These are phyloP conservation scores for Fusarium illudens DNA, from an alignment of 2,329 filamentous ascomycete genomes.

Conservation along the genomic window DNA sequence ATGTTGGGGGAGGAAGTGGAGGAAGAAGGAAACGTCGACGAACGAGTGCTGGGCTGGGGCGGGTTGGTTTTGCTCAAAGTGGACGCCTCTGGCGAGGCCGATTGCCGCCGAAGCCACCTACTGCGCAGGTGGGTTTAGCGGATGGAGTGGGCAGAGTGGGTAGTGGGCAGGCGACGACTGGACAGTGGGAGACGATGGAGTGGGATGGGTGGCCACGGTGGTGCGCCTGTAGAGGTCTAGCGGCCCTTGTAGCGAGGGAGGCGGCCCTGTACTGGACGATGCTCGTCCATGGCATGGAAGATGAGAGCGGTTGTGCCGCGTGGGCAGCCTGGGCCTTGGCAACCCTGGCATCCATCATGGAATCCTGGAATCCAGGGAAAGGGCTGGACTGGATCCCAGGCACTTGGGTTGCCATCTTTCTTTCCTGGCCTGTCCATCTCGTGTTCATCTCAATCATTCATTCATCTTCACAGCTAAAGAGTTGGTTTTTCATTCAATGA, in stretches of 20 bases:
- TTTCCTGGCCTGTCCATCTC: slow-evolving; percentile 13
- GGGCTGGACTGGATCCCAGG: not conserved
- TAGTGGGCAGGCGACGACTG: slow-evolving; percentile 31
- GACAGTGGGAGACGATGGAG: slow-evolving; percentile 4
- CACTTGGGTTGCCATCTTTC: not conserved
- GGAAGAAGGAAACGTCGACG: slow-evolving; percentile 35
- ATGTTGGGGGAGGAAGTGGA: slow-evolving; percentile 38
- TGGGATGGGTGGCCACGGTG: not conserved
- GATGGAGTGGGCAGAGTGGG: slow-evolving; percentile 27
- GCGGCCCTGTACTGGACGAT: slow-evolving; percentile 4
- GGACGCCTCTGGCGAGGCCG: slow-evolving; percentile 39
- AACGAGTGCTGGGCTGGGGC: slow-evolving; percentile 15
- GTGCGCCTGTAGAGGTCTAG: slow-evolving; percentile 21
- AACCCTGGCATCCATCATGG: not conserved
- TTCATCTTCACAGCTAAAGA: not conserved
- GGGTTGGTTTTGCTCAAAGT: slow-evolving; percentile 40
- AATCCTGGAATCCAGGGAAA: not conserved
- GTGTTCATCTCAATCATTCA: not conserved
- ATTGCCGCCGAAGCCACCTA: slow-evolving; percentile 41
- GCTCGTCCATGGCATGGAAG: not conserved
- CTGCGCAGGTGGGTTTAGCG: slow-evolving; percentile 29
- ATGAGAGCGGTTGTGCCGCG: not conserved
- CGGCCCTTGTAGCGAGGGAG: slow-evolving; percentile 11
- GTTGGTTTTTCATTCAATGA: not conserved
- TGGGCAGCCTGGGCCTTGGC: slow-evolving; percentile 15